These are phyloP conservation scores for Fraxinus velutina DNA, from an alignment of 305 asterid genomes.

Conservation along the genomic window DNA sequence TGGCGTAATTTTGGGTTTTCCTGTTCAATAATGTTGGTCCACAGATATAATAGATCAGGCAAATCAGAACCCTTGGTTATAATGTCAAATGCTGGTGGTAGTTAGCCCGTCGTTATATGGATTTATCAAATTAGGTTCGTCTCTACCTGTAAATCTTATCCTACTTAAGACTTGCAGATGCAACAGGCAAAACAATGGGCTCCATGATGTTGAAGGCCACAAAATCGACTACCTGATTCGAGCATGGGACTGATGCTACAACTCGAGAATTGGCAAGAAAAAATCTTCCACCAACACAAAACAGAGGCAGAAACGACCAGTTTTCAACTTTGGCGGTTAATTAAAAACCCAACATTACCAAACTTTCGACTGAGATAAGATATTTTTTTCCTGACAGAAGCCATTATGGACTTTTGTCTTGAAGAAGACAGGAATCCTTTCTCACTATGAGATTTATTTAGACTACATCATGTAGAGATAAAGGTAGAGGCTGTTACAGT, in stretches of 20 bases:
- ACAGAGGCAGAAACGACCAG: conserved; percentile 22
- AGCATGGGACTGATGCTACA: conserved; percentile 13
- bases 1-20: neutral
- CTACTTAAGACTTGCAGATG: neutral
- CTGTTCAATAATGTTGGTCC: neutral
- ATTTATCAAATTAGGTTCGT: neutral
- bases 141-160: conserved; percentile 3
- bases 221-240: neutral
- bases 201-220: conserved; percentile 24
- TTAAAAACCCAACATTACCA: neutral
- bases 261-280: neutral
- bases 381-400: neutral
- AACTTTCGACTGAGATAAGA: conserved; percentile 10
- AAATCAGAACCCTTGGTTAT: neutral
- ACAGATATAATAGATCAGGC: neutral
- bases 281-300: neutral
- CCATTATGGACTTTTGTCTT: conserved; percentile 30
- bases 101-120: neutral
- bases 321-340: conserved; percentile 20
- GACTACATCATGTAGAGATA: conserved; percentile 32
- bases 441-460: conserved; percentile 26
- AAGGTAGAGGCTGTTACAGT: conserved; percentile 32
- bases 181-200: neutral
- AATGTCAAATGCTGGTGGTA: neutral
- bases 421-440: conserved; percentile 29